Evolutionary conservation across 2,329 filamentous ascomycete species (phyloP).

Genomic region (Sporothrix brunneoviolacea): DNA sequence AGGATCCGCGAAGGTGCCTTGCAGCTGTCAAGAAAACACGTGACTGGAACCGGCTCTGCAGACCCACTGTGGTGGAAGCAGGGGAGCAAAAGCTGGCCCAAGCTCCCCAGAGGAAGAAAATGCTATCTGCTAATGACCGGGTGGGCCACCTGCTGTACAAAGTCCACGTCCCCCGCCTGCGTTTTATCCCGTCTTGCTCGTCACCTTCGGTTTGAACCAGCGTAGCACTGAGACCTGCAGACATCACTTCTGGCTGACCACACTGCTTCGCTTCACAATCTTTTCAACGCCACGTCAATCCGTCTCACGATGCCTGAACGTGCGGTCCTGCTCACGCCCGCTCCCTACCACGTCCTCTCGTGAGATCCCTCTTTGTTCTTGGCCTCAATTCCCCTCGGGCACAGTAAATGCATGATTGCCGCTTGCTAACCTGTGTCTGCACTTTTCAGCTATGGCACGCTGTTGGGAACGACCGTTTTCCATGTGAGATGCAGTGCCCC

Average conservation of each 20-base stretch:
- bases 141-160: too few relatives aligned
- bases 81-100: too few relatives aligned
- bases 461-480: constrained; percentile 81
- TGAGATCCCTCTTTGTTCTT: constrained; percentile 31
- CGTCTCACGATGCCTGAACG: constrained; percentile 34
- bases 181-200: neutral
- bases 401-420: too few relatives aligned
- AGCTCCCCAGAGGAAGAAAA: too few relatives aligned
- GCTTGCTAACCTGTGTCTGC: neutral
- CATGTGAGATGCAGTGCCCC: constrained; percentile 51
- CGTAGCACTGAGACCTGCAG: neutral
- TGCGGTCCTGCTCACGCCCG: constrained; percentile 54
- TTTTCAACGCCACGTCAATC: neutral
- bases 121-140: too few relatives aligned
- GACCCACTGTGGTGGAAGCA: too few relatives aligned
- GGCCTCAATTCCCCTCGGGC: neutral
- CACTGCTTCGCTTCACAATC: neutral
- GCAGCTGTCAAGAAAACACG: constrained; percentile 17
- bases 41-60: too few relatives aligned
- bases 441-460: constrained; percentile 66
- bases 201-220: neutral
- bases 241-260: neutral
- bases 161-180: neutral
- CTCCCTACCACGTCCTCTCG: constrained; percentile 72
- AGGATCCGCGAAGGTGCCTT: neutral